Conservation (phyloP, 768 basidiomycete genomes). For the Boletus reticulatus region DNA sequence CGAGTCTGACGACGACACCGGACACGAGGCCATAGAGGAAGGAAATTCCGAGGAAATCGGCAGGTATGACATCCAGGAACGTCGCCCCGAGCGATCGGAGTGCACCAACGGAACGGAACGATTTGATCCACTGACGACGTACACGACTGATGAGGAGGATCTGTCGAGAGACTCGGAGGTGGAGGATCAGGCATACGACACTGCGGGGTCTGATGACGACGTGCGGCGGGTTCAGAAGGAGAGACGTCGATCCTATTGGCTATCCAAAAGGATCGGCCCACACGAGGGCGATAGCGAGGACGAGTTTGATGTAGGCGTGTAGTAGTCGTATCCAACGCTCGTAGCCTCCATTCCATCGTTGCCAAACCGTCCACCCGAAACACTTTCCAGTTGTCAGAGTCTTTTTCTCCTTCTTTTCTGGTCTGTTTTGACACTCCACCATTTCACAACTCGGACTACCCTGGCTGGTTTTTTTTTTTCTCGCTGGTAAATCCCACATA, state of each 20-base stretch:
- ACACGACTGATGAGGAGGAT: constrained; percentile 48
- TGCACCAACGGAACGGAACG: constrained; percentile 37
- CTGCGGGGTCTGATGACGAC: constrained; percentile 25
- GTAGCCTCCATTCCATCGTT: background rate
- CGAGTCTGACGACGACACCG: constrained; percentile 22
- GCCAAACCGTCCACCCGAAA: no score
- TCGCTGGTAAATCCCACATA: constrained; percentile 13
- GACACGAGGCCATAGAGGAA: constrained; percentile 1
- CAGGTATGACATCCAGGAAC: constrained; percentile 52
- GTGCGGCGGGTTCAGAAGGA: background rate
- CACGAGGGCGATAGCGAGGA: constrained; percentile 15
- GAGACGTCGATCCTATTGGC: constrained; percentile 52
- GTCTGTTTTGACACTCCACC: constrained; percentile 8
- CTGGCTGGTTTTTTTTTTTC: constrained; percentile 23
- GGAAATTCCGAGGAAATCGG: constrained; percentile 39
- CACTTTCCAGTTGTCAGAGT: no score
- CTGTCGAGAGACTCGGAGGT: constrained; percentile 24
- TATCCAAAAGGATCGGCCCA: constrained; percentile 48
- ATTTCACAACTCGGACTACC: constrained; percentile 11
- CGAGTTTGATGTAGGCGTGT: background rate
- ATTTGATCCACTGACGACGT: constrained; percentile 42
- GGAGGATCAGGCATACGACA: constrained; percentile 27
- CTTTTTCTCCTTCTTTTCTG: background rate
- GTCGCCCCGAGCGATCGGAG: constrained; percentile 45
- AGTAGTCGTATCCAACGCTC: background rate